Evolutionary conservation across 2,329 filamentous ascomycete genomes (phyloP).

Genomic region (Aspergillus thermomutatus): DNA sequence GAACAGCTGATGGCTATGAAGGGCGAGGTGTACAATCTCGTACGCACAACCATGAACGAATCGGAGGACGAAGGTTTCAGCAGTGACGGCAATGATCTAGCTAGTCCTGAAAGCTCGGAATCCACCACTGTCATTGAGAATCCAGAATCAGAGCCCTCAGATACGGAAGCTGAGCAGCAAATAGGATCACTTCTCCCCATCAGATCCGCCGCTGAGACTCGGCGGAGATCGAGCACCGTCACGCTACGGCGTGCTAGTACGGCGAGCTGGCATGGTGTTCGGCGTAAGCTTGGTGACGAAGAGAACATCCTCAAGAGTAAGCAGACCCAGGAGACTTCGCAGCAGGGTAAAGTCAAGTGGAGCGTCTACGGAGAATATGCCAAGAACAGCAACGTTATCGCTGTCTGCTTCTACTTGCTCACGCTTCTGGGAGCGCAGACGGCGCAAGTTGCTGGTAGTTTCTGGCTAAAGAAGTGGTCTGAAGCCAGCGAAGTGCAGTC

Average conservation of each 20-base stretch:
- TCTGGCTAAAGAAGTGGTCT: constrained; percentile 94
- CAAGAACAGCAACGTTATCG: constrained; percentile 84
- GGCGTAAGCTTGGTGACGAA: constrained; percentile 81
- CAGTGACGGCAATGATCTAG: constrained; percentile 55
- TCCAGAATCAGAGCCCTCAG: constrained; percentile 49
- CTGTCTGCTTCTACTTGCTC: constrained; percentile 75
- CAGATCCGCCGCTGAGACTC: constrained; percentile 57
- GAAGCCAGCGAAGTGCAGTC: constrained; percentile 66
- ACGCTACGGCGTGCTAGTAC: constrained; percentile 88
- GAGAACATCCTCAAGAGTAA: constrained; percentile 69
- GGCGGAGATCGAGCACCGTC: constrained; percentile 64
- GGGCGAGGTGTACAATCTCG: constrained; percentile 79
- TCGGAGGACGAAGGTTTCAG: constrained; percentile 43
- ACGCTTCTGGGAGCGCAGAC: constrained; percentile 78
- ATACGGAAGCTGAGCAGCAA: constrained; percentile 64
- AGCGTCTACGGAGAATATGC: constrained; percentile 91
- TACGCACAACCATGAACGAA: constrained; percentile 65
- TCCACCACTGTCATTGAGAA: constrained; percentile 51
- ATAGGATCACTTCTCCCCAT: constrained; percentile 76
- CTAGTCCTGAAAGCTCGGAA: constrained; percentile 68
- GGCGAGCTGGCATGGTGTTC: constrained; percentile 81
- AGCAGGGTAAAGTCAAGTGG: constrained; percentile 99
- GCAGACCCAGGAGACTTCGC: constrained; percentile 80
- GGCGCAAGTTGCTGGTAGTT: constrained; percentile 74
- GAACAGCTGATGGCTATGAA: constrained; percentile 90